A percentile compares a stretch with the other conserved stretches of the same genome.
phyloP scores from a whole-genome alignment of 192 early-diverging fungal genomes.

The Dispira simplex region DNA sequence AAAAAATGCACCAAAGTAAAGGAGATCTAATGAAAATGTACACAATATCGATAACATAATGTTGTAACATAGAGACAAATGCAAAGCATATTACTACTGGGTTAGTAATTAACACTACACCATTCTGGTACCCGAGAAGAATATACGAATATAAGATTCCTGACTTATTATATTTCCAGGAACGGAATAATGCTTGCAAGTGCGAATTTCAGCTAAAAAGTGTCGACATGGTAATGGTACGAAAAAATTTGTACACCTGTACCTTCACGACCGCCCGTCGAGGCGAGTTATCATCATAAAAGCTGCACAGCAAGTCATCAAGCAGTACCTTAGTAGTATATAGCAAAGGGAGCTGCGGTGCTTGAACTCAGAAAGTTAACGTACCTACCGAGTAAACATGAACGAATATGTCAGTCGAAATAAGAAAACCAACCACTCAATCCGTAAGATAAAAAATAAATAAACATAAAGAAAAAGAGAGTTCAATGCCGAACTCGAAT shows the following conservation, averaged over 20 bases:
- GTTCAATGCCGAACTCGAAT: no score
- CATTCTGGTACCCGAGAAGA: no score
- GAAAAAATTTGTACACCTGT: neutral
- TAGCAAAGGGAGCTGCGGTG: neutral
- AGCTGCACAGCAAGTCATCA: neutral
- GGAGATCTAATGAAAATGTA: no score
- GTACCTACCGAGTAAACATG: neutral
- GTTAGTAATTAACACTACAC: no score
- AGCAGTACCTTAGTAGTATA: neutral
- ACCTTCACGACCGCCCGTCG: conserved; percentile 8
- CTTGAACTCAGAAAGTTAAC: neutral
- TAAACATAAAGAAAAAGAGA: neutral
- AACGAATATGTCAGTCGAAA: neutral
- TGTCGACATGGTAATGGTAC: conserved; percentile 12
- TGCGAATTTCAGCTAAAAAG: conserved; percentile 1
- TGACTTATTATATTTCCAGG: no score
- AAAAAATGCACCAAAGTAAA: no score
- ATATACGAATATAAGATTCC: no score
- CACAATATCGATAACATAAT: no score
- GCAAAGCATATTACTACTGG: no score
- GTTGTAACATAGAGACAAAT: no score
- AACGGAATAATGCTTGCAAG: neutral
- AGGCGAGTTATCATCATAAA: conserved; percentile 8
- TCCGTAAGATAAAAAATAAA: neutral
- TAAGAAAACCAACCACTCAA: neutral